Base-by-base conservation (phyloP, 345 rosid species). In the Eucalyptus tenuipes region DNA sequence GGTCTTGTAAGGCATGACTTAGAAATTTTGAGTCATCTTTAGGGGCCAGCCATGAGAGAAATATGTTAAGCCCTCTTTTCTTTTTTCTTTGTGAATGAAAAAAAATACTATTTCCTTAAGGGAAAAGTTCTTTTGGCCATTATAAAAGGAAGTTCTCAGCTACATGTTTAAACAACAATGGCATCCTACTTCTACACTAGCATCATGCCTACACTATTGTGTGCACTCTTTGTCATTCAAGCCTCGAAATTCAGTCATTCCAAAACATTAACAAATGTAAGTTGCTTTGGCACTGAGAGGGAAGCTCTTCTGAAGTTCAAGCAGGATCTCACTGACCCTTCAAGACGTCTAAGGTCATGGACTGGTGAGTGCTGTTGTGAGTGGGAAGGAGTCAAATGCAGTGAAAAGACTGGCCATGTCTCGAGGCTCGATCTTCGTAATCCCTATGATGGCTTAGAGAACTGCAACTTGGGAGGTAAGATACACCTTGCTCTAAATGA, bases 271-370 rank as follows among this genome's bases (percentile, higher is more conserved):
- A n/a, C 75, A 14, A 64, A 64, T 64, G 40, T 64, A 64, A 55
- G 71, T 11, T 92, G 94, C 88, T 42, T 85, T 25, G 84, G 44
- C 2, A 17, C 61, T 10, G 93, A 93, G 59, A 89, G 91, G 85
- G 52, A 66, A 31, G 91, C 88, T 37, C 93, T 93, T 85, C 13
- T 89, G 25, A 57, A 66, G 88, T 91, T 93, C 90, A 89, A 57
- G 90, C 33, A 86, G 17, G 66, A 86, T 48, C 92, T 91, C 71
- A 87, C 80, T 1, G 93, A 91, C 87, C 94, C 91, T 87, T 91
- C 89, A 7, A 88, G 86, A 15, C 82, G 91, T 88, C 89, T 93
- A 15, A 89, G 89, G 31, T 90, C 91, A 10, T 93, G 93, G 94
- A 53, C 29, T 4, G 92, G 89, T 9, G 44, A 85, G 68, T 87